A percentile compares a stretch with the other conserved stretches of the same genome.
phyloP scores from a whole-genome alignment of 2,329 filamentous ascomycete genomes.

The Rachicladosporium sp. region DNA sequence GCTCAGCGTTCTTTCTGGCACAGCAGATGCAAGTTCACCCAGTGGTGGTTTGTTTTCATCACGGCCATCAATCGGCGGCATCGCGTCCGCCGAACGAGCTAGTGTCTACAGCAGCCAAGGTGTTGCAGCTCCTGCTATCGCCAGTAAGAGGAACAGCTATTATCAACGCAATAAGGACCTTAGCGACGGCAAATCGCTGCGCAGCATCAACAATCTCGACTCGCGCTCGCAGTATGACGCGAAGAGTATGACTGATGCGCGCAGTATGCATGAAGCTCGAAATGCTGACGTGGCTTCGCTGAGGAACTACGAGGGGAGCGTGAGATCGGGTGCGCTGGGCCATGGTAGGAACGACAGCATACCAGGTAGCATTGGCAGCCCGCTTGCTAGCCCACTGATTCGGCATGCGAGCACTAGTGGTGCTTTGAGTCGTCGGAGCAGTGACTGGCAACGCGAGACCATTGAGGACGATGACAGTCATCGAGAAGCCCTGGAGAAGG shows the following conservation, averaged over 20 bases:
- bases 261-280: slow-evolving; percentile 30
- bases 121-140: slow-evolving; percentile 44
- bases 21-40: slow-evolving; percentile 40
- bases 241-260: slow-evolving; percentile 10
- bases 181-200: slow-evolving; percentile 19
- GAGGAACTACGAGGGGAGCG: slow-evolving; percentile 67
- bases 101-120: slow-evolving; percentile 52
- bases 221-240: slow-evolving; percentile 8
- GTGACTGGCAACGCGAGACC: slow-evolving; percentile 13
- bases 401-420: slow-evolving; percentile 12
- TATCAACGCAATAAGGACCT: slow-evolving; percentile 46
- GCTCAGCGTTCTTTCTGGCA: slow-evolving; percentile 64
- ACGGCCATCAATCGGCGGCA: slow-evolving; percentile 41
- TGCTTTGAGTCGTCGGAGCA: slow-evolving; percentile 11
- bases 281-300: slow-evolving; percentile 50
- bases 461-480: slow-evolving; percentile 6
- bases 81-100: slow-evolving; percentile 53
- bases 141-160: slow-evolving; percentile 69
- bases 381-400: slow-evolving; percentile 42
- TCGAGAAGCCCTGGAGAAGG: no score
- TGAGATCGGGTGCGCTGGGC: slow-evolving; percentile 64
- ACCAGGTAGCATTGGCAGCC: slow-evolving; percentile 60
- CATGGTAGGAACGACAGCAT: slow-evolving; percentile 76
- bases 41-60: slow-evolving; percentile 26
- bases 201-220: slow-evolving; percentile 18